Evolutionary conservation across 352 stramenopile species (phyloP), one percentile per base, ranked within the genome.

Genomic region (Phytophthora tentaculata): DNA sequence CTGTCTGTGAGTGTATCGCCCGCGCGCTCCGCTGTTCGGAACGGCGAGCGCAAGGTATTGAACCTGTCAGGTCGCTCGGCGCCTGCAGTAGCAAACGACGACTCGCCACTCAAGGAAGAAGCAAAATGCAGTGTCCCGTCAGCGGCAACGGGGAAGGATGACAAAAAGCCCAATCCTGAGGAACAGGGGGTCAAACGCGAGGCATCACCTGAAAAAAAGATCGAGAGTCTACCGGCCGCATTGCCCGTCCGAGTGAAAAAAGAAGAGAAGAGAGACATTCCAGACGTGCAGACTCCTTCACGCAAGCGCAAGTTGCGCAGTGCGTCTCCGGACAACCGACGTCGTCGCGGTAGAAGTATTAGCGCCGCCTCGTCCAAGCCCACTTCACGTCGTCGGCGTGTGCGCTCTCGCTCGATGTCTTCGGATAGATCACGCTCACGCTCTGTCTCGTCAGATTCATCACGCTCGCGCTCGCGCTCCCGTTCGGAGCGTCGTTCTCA

Each of bases 401-500:
- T 64, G 17, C 67, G 45, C 16, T 81, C 64, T 39, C 61, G 32
- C 13, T 79, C 62, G 16, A 14, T 62, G 32, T 76, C 63, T 12
- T 63, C 58, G 2, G 23, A 53, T 7, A 69, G 65, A 56, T 77
- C 65, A 10, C 60, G 75, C 17, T 77, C 63, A n/a, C 55, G 58
- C 12, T 76, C 69, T 10, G 8, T 16, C 23, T 76, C 69, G 20
- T 75, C 68, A 2, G 45, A 5, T 65, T 61, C 44, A 19, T 73
- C 70, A 53, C 64, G 60, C 26, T 89, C 79, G 0, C 66, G 71
- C 22, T 87, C 78, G 37, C 48, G 64, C 16, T 81, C 76, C 6
- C 32, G 62, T 32, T 81, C 70, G 22, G 23, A 57, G 2, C 76
- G 61, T n/a, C 52, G 59, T 47, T 72, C 66, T 2, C 71, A 54